Percentiles rank a stretch among this genome's conserved stretches.
Conservation (phyloP, 306 rosid genomes). For the Gynostemma pentaphyllum region DNA sequence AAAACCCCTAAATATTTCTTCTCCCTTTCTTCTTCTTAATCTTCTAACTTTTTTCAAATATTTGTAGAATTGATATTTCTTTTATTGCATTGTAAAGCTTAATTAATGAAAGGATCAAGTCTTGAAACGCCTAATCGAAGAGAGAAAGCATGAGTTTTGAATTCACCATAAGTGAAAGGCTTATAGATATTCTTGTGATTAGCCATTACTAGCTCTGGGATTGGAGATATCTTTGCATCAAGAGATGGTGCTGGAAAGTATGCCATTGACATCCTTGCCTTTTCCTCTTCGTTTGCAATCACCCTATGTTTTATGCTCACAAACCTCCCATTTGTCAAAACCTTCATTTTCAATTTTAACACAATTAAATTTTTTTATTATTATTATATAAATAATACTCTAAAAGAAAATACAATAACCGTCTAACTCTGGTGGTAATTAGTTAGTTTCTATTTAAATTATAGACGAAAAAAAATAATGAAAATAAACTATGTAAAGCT, state of each 20-base stretch:
- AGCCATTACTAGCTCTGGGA: constrained; percentile 38
- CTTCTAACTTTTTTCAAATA: neutral
- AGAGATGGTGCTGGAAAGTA: constrained; percentile 78
- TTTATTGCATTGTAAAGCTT: too few relatives aligned
- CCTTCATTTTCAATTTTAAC: constrained; percentile 22
- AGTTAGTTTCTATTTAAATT: too few relatives aligned
- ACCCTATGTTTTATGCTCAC: constrained; percentile 66
- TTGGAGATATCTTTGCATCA: constrained; percentile 43
- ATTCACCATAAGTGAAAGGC: constrained; percentile 85
- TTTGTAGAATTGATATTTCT: too few relatives aligned
- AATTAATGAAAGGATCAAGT: constrained; percentile 46
- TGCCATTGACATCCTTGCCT: constrained; percentile 62
- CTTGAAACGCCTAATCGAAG: constrained; percentile 51
- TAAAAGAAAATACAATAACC: too few relatives aligned
- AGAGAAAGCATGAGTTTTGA: constrained; percentile 50
- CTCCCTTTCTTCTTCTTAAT: neutral
- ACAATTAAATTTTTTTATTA: neutral
- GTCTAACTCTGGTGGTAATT: too few relatives aligned
- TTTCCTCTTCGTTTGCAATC: constrained; percentile 26
- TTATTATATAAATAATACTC: too few relatives aligned
- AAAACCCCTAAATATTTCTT: too few relatives aligned
- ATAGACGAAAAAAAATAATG: too few relatives aligned
- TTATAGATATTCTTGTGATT: constrained; percentile 33
- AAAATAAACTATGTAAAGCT: neutral
- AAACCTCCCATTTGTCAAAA: constrained; percentile 68